Evolutionary conservation across 139 green algal genomes (phyloP).

Genomic region (Chlorella sp.): DNA sequence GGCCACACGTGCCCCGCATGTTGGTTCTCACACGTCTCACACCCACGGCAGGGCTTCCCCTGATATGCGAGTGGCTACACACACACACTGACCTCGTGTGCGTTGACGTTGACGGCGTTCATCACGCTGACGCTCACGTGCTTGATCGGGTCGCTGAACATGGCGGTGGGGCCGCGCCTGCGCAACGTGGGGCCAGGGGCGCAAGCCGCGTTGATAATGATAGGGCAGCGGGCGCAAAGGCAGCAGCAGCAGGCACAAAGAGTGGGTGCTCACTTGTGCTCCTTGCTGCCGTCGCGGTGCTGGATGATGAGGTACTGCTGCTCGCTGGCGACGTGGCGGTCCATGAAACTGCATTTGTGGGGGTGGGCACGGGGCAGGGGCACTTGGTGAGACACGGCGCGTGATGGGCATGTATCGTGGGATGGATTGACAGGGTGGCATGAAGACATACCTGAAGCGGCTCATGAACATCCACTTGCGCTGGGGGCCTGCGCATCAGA

Average conservation of each 20-base stretch:
- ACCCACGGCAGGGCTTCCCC: too few species aligned
- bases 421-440: too few species aligned
- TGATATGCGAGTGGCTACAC: too few species aligned
- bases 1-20: too few species aligned
- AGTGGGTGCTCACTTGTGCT: constrained; percentile 1
- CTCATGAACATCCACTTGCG: constrained; percentile 6
- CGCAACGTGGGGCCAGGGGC: not conserved
- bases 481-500: not conserved
- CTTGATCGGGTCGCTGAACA: constrained; percentile 11
- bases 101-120: constrained; percentile 16
- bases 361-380: too few species aligned
- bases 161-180: constrained; percentile 7
- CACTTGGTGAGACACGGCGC: too few species aligned
- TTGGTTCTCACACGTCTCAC: too few species aligned
- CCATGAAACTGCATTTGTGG: too few species aligned
- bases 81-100: constrained; percentile 18
- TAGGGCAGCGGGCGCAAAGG: not conserved
- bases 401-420: too few species aligned
- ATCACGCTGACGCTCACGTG: constrained; percentile 8
- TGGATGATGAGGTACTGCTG: constrained; percentile 11
- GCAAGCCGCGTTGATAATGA: not conserved
- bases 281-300: constrained; percentile 6
- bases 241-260: not conserved
- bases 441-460: not conserved
- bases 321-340: constrained; percentile 10